Base-by-base conservation (phyloP, 140 eudicot species). In the Stevia rebaudiana region DNA sequence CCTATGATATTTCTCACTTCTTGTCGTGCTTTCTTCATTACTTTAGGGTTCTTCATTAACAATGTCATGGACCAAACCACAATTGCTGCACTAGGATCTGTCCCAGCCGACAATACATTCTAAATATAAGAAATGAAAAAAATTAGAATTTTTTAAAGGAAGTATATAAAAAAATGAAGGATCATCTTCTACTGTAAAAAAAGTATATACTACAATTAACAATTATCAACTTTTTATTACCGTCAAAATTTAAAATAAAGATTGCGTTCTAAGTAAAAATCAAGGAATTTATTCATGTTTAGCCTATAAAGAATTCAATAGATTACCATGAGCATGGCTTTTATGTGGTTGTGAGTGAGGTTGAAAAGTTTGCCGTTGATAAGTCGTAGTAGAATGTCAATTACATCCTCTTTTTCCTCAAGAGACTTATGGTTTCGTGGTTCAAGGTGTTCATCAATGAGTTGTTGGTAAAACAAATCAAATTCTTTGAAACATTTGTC, bases 321-420 rank as follows among this genome's bases (percentile, higher is more conserved):
- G 2, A 33, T 36, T 74, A 79, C 84, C 80, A 74, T 79, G 9
- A 79, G 56, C 44, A 74, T 15, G 62, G 71, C 84, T 64, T 79
- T 74, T 12, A 79, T 79, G 57, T 69, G 74, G 21, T 74, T 63
- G 8, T 55, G 2, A 18, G 74, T 79, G 56, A 79, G 61, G 16
- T 67, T 23, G 30, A 23, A 67, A 21, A 49, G 36, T 50, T 66
- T 67, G 63, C 22, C 37, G 5, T 41, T 51, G n/a, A n/a, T 67
- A 13, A 67, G 40, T n/a, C 39, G 52, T 24, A 53, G 40, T 24
- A 68, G 41, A 39, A 68, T 68, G 19, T 54, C 64, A 9, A 68
- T 24, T n/a, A 52, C 15, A 16, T 68, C 73, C 6, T 68, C 54
- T 22, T 40, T 43, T 56, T 31, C 63, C 63, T 56, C 63, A 3